These are phyloP conservation scores for Microbotryum scabiosae DNA, from an alignment of 1,284 basidiomycete genomes.

Conservation along the genomic window DNA sequence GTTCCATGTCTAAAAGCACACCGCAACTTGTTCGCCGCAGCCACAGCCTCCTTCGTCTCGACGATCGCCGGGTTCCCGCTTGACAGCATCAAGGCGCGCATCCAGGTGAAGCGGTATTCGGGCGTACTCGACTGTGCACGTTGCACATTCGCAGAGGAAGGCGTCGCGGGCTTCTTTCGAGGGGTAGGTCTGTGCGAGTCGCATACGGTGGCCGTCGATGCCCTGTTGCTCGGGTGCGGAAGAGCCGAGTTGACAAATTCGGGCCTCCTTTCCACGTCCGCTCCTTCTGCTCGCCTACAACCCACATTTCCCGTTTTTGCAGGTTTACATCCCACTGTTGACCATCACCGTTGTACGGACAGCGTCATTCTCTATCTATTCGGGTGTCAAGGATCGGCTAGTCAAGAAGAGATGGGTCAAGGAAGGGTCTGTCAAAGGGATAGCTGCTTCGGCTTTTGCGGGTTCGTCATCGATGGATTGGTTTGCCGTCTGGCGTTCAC, in stretches of 20 bases:
- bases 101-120: conserved; percentile 18
- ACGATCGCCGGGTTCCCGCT: conserved; percentile 10
- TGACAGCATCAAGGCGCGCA: conserved; percentile 10
- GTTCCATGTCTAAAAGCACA: neutral
- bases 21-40: conserved; percentile 6
- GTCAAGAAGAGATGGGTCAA: neutral
- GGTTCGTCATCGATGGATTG: too few relatives aligned
- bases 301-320: neutral
- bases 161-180: conserved; percentile 81
- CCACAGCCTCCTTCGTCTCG: conserved; percentile 3
- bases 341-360: conserved; percentile 93
- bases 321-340: conserved; percentile 75
- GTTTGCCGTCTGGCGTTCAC: too few relatives aligned
- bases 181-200: conserved; percentile 45
- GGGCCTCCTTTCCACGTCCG: neutral
- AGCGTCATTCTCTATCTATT: conserved; percentile 44
- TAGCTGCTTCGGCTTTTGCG: conserved; percentile 12
- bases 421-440: neutral
- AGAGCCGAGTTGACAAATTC: neutral
- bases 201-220: neutral
- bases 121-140: conserved; percentile 33
- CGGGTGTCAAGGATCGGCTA: conserved; percentile 41
- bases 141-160: conserved; percentile 68
- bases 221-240: neutral
- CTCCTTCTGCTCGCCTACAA: neutral